phyloP scores from a whole-genome alignment of 2,329 filamentous ascomycete genomes.

The Verticillium klebahnii region DNA sequence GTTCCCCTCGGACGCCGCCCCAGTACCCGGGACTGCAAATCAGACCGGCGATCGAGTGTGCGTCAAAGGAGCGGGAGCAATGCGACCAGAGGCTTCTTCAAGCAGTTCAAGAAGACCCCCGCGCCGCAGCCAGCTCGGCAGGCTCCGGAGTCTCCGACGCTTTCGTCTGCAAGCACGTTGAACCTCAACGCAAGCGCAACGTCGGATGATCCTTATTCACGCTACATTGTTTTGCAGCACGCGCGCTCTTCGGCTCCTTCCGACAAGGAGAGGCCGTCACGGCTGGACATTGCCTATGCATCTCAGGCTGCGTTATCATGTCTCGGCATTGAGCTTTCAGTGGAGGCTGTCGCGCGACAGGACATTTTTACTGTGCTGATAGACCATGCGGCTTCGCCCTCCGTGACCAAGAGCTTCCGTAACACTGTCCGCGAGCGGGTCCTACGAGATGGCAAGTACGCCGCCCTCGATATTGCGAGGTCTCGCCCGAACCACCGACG shows the following conservation, averaged over 20 bases:
- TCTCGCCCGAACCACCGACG: conserved; percentile 6
- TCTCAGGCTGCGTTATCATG: conserved; percentile 42
- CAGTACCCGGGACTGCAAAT: conserved; percentile 7
- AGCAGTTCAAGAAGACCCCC: conserved; percentile 22
- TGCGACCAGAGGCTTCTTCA: conserved; percentile 27
- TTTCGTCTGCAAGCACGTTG: neutral
- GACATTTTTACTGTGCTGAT: conserved; percentile 53
- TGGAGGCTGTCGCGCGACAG: conserved; percentile 31
- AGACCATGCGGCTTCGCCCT: conserved; percentile 38
- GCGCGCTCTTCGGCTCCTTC: conserved; percentile 11
- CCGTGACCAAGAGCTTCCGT: conserved; percentile 39
- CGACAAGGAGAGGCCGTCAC: conserved; percentile 19
- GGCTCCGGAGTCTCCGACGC: neutral
- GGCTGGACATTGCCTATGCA: conserved; percentile 39
- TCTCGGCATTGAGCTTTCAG: conserved; percentile 31
- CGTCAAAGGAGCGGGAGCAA: conserved; percentile 3
- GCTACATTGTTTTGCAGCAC: conserved; percentile 26
- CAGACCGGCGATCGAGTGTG: conserved; percentile 9
- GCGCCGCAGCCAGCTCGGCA: neutral
- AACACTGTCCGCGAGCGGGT: conserved; percentile 35
- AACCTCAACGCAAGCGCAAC: neutral
- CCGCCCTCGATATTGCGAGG: conserved; percentile 20
- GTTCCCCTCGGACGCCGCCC: conserved; percentile 1
- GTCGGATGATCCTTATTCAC: conserved; percentile 17
- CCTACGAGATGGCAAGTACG: conserved; percentile 28